phyloP scores from a whole-genome alignment of 305 asterid species.

The Fraxinus sp. region DNA sequence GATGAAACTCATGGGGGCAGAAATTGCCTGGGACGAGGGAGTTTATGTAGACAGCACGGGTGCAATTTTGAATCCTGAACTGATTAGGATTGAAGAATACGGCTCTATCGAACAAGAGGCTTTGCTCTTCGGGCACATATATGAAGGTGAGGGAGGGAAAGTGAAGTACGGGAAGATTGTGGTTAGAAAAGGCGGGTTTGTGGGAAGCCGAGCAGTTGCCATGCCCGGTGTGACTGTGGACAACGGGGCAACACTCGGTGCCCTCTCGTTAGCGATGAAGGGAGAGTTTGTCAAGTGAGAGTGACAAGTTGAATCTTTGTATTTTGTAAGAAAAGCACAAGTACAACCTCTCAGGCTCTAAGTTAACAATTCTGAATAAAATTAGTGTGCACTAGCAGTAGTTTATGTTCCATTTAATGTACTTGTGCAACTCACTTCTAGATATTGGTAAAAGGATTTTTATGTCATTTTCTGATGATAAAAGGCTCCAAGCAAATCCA shows the following conservation, averaged over 20 bases:
- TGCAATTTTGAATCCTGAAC: conserved; percentile 56
- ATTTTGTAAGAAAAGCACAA: neutral
- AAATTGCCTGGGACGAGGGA: conserved; percentile 44
- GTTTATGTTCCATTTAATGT: neutral
- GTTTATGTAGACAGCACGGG: conserved; percentile 50
- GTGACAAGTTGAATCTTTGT: neutral
- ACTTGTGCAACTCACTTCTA: neutral
- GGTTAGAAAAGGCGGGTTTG: conserved; percentile 47
- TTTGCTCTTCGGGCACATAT: conserved; percentile 64
- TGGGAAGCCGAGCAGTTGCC: conserved; percentile 59
- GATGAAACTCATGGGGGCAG: conserved; percentile 58
- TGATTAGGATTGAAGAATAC: conserved; percentile 40
- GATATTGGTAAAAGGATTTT: neutral
- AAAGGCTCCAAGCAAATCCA: neutral
- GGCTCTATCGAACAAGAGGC: conserved; percentile 57
- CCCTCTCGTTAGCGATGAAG: conserved; percentile 66
- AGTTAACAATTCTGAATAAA: neutral
- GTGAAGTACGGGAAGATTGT: conserved; percentile 58
- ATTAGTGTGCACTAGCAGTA: neutral
- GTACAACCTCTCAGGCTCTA: neutral
- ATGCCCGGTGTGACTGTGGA: conserved; percentile 62
- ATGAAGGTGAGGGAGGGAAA: conserved; percentile 67
- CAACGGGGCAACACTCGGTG: conserved; percentile 37
- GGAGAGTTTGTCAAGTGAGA: conserved; percentile 49
- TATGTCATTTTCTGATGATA: neutral